Percentiles rank a stretch among this genome's conserved stretches.
These are phyloP conservation scores for Tricholoma sp. DNA, from an alignment of 768 basidiomycete species.

Conservation along the genomic window DNA sequence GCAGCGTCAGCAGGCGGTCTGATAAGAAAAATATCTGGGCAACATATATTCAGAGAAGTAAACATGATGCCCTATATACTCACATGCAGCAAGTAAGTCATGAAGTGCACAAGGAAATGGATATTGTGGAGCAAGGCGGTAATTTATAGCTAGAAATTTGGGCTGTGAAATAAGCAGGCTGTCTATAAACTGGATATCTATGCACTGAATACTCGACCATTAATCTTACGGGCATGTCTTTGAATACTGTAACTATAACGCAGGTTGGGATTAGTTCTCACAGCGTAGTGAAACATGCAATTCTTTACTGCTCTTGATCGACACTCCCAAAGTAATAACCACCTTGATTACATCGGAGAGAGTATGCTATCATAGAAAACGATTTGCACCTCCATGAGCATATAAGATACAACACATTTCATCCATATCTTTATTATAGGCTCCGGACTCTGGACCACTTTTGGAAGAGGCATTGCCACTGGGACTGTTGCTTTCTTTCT, in stretches of 20 bases:
- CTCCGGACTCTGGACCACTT: conserved; percentile 23
- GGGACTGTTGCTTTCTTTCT: conserved; percentile 16
- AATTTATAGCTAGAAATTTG: conserved; percentile 58
- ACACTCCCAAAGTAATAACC: conserved; percentile 85
- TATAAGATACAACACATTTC: conserved; percentile 83
- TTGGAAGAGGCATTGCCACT: conserved; percentile 4
- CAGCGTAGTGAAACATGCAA: not conserved
- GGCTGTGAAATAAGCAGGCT: not conserved
- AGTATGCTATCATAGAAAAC: not conserved
- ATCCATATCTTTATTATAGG: conserved; percentile 70
- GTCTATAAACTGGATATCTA: not conserved
- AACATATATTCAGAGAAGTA: not conserved
- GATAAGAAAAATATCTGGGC: conserved; percentile 79
- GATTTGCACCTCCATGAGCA: conserved; percentile 60
- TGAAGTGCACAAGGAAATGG: conserved; percentile 94
- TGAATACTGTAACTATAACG: conserved; percentile 62
- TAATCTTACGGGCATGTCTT: conserved; percentile 87
- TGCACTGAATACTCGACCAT: conserved; percentile 80
- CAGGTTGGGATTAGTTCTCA: conserved; percentile 2
- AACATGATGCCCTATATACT: conserved; percentile 14
- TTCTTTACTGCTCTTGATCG: conserved; percentile 61
- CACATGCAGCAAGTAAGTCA: conserved; percentile 85
- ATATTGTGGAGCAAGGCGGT: conserved; percentile 92
- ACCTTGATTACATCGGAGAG: conserved; percentile 30
- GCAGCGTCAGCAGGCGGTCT: conserved; percentile 75